Percentiles rank a stretch among this genome's conserved stretches.
Conservation (phyloP, 2,329 filamentous ascomycete species). For the Aspergillus terreus region DNA sequence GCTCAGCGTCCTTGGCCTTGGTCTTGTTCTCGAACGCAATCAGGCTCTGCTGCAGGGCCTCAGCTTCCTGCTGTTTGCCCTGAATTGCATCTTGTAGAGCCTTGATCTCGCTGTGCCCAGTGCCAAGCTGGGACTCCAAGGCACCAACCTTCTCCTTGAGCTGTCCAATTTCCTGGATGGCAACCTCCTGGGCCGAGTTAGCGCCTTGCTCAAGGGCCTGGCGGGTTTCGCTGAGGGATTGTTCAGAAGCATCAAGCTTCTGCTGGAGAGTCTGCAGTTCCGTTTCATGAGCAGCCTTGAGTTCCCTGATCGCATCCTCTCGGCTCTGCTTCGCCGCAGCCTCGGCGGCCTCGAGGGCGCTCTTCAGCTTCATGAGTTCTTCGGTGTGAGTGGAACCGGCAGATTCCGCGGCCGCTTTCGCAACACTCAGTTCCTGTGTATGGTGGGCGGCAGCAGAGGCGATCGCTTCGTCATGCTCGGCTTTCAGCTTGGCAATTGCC, state of each 20-base stretch:
- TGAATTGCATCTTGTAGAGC: slow-evolving; percentile 32
- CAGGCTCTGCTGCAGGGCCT: slow-evolving; percentile 35
- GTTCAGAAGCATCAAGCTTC: slow-evolving; percentile 31
- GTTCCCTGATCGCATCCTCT: slow-evolving; percentile 28
- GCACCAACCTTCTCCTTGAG: slow-evolving; percentile 33
- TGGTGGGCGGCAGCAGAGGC: slow-evolving; percentile 26
- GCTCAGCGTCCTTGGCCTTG: slow-evolving; percentile 35
- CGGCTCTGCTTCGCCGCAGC: slow-evolving; percentile 24
- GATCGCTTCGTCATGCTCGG: slow-evolving; percentile 16
- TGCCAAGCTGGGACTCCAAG: slow-evolving; percentile 30
- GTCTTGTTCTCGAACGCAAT: slow-evolving; percentile 33
- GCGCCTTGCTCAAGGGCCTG: slow-evolving; percentile 32
- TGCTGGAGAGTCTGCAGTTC: slow-evolving; percentile 33
- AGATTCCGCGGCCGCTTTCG: slow-evolving; percentile 30
- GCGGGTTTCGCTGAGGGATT: slow-evolving; percentile 30
- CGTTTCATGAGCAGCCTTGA: slow-evolving; percentile 27
- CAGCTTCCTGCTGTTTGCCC: slow-evolving; percentile 34
- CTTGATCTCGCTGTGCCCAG: slow-evolving; percentile 30
- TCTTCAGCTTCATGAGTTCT: slow-evolving; percentile 32
- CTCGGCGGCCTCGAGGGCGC: slow-evolving; percentile 30
- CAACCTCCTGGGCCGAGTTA: slow-evolving; percentile 30
- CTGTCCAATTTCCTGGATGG: slow-evolving; percentile 33
- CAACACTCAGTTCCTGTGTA: slow-evolving; percentile 30
- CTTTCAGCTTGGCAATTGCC: slow-evolving; percentile 21
- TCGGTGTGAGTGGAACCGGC: slow-evolving; percentile 25